Conservation (phyloP, 768 basidiomycete genomes). For the Lactifluus piperatus region DNA sequence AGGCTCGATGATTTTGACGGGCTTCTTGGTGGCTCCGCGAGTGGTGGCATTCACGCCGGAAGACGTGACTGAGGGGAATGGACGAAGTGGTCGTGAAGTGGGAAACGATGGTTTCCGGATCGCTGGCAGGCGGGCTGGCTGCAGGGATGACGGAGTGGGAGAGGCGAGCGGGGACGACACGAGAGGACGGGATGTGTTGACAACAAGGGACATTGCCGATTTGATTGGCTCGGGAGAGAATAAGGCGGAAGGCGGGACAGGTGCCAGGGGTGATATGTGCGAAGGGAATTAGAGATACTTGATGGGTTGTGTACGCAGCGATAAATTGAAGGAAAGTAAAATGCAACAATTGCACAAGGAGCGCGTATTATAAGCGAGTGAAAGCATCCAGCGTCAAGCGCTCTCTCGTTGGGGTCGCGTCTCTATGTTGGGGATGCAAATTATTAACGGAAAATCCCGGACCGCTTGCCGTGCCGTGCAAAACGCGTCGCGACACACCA, state of each 20-base stretch:
- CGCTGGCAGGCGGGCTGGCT: constrained; percentile 28
- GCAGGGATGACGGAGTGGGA: not conserved
- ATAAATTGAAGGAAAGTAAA: not conserved
- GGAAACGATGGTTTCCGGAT: constrained; percentile 40
- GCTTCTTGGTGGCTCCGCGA: constrained; percentile 30
- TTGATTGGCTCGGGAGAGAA: constrained; percentile 34
- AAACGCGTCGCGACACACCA: too few relatives aligned
- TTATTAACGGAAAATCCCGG: not conserved
- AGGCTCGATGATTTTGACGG: constrained; percentile 72
- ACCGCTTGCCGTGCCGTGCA: not conserved
- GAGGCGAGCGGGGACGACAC: constrained; percentile 21
- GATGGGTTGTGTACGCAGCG: not conserved
- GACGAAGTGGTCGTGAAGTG: constrained; percentile 66
- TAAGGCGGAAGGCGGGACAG: constrained; percentile 12
- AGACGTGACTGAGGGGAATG: constrained; percentile 59
- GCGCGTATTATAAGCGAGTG: constrained; percentile 10
- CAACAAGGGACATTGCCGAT: constrained; percentile 41
- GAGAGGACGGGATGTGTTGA: constrained; percentile 27
- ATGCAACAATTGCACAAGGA: not conserved
- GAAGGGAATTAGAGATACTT: not conserved
- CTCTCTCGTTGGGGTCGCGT: constrained; percentile 6
- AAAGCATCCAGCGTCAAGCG: not conserved
- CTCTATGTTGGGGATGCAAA: constrained; percentile 1
- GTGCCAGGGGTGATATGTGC: not conserved
- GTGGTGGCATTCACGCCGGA: not conserved